Evolutionary conservation across 2,329 filamentous ascomycete species (phyloP).

Genomic region (Sporothrix brunneoviolacea): DNA sequence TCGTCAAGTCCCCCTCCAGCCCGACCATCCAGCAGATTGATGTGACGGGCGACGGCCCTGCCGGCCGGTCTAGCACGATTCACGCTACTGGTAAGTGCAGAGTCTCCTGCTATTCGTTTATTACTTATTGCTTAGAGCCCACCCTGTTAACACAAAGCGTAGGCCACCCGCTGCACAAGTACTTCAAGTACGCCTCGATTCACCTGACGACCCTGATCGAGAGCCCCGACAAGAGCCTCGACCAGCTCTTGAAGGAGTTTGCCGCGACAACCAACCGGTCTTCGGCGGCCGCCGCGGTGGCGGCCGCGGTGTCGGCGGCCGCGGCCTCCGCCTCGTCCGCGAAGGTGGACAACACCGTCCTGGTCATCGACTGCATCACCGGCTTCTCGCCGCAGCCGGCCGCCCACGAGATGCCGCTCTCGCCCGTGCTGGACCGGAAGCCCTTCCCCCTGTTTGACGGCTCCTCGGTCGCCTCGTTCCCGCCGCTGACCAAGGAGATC

Average conservation of each 20-base stretch:
- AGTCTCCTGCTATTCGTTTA: too few species aligned
- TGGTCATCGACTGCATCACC: slow-evolving; percentile 59
- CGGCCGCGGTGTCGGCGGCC: slow-evolving; percentile 23
- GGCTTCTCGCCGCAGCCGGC: slow-evolving; percentile 39
- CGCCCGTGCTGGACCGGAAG: slow-evolving; percentile 37
- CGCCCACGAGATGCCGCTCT: slow-evolving; percentile 41
- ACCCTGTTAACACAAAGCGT: neutral
- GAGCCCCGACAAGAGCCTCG: slow-evolving; percentile 38
- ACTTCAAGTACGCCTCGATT: slow-evolving; percentile 52
- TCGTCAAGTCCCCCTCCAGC: slow-evolving; percentile 53
- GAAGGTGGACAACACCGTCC: slow-evolving; percentile 30
- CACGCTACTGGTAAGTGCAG: slow-evolving; percentile 39
- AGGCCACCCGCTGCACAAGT: slow-evolving; percentile 60
- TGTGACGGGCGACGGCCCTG: slow-evolving; percentile 38
- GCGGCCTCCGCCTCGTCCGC: neutral
- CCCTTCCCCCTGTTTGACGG: slow-evolving; percentile 22
- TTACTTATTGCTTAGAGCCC: too few species aligned
- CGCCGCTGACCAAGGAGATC: slow-evolving; percentile 17
- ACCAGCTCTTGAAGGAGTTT: slow-evolving; percentile 38
- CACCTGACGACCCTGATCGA: slow-evolving; percentile 51
- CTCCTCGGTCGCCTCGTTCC: slow-evolving; percentile 13
- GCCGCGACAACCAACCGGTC: slow-evolving; percentile 26
- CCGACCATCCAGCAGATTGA: slow-evolving; percentile 54
- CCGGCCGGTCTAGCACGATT: slow-evolving; percentile 39
- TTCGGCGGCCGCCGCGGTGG: slow-evolving; percentile 26